Percentiles rank a stretch among this genome's conserved stretches.
phyloP scores from a whole-genome alignment of 2,329 filamentous ascomycete genomes.

The Hymenoscyphus albidus region DNA sequence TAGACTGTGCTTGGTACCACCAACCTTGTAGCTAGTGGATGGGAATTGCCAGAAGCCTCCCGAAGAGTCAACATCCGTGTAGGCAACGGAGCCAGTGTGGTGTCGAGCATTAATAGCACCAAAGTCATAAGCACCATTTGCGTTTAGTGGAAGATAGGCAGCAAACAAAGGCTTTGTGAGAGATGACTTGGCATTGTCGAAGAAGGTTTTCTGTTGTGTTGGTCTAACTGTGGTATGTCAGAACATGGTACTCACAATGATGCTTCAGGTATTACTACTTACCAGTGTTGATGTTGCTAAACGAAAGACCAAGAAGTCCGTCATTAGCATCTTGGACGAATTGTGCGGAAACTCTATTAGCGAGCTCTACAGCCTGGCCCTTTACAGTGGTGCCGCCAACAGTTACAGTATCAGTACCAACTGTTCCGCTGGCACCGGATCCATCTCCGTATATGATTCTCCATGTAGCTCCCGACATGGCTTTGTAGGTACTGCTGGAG shows the following conservation, averaged over 20 bases:
- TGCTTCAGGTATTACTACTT: neutral
- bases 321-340: constrained; percentile 40
- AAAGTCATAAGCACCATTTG: constrained; percentile 50
- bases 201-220: constrained; percentile 30
- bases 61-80: constrained; percentile 42
- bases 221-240: constrained; percentile 23
- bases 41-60: constrained; percentile 36
- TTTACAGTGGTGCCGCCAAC: constrained; percentile 33
- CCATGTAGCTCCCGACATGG: constrained; percentile 30
- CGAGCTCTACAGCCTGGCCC: constrained; percentile 33
- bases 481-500: constrained; percentile 27
- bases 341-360: constrained; percentile 28
- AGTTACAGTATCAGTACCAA: constrained; percentile 35
- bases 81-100: constrained; percentile 51
- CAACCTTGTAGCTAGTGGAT: constrained; percentile 46
- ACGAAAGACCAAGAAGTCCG: constrained; percentile 60
- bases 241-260: neutral
- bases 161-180: constrained; percentile 48
- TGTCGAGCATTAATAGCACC: constrained; percentile 49
- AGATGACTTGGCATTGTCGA: constrained; percentile 31
- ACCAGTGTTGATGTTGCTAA: constrained; percentile 34
- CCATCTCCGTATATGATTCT: constrained; percentile 37
- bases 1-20: constrained; percentile 44
- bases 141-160: constrained; percentile 46
- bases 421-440: constrained; percentile 33